Conservation (phyloP, 305 asterid genomes). For the Lippia alba region DNA sequence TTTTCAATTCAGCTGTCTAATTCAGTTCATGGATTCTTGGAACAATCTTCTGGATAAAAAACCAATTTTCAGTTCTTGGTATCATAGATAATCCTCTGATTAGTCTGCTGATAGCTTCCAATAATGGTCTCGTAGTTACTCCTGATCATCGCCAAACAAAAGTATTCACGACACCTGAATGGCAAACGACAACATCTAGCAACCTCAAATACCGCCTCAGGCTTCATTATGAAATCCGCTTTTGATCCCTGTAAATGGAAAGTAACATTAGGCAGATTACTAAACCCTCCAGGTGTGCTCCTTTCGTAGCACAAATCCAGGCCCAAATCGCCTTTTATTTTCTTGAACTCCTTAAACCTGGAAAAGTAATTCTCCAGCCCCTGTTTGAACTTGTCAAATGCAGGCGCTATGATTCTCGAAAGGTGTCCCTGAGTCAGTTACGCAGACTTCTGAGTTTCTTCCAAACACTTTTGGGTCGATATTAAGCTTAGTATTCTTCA, state of each 20-base stretch:
- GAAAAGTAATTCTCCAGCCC: constrained; percentile 32
- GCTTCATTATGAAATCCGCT: constrained; percentile 30
- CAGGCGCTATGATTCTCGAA: constrained; percentile 32
- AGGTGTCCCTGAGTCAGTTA: constrained; percentile 32
- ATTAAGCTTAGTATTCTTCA: constrained; percentile 23
- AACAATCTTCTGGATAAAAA: constrained; percentile 30
- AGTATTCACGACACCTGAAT: constrained; percentile 13
- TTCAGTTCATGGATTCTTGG: constrained; percentile 17
- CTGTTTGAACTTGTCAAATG: constrained; percentile 9
- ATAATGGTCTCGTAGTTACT: neutral
- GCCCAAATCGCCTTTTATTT: neutral
- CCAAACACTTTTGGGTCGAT: constrained; percentile 18
- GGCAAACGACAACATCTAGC: neutral
- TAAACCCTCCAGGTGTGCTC: constrained; percentile 17
- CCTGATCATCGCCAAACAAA: constrained; percentile 34
- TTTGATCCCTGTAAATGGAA: constrained; percentile 28
- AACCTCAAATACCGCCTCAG: constrained; percentile 27
- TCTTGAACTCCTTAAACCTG: constrained; percentile 10
- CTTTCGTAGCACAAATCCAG: constrained; percentile 34
- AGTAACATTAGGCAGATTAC: constrained; percentile 27
- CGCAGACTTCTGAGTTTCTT: constrained; percentile 20
- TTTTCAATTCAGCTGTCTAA: neutral
- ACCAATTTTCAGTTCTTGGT: neutral
- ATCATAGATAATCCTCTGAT: constrained; percentile 27
- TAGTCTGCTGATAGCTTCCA: constrained; percentile 31